These are phyloP conservation scores for Coprinopsis cinerea DNA, from an alignment of 768 basidiomycete genomes.

Conservation along the genomic window DNA sequence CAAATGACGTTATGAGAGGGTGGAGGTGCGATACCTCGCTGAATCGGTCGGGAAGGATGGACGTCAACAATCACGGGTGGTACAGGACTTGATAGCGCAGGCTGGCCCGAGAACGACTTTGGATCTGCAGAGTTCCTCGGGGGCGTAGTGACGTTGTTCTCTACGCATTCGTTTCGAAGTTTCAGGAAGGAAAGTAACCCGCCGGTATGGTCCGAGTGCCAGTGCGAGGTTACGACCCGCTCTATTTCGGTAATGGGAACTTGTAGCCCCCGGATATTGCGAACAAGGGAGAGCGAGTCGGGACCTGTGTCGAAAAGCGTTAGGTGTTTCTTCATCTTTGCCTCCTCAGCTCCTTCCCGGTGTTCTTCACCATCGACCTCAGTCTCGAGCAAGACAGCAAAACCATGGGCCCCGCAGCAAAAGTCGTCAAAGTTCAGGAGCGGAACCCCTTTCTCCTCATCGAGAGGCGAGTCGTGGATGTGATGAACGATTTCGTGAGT, in stretches of 20 bases:
- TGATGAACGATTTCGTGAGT: conserved; percentile 66
- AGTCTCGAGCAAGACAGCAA: conserved; percentile 59
- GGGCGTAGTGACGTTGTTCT: conserved; percentile 3
- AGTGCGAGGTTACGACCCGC: conserved; percentile 68
- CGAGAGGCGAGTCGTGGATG: conserved; percentile 42
- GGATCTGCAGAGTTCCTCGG: not conserved
- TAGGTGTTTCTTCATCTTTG: conserved; percentile 48
- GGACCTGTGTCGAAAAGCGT: conserved; percentile 84
- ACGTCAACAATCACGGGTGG: conserved; percentile 54
- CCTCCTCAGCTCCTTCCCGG: not conserved
- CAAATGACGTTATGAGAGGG: conserved; percentile 50
- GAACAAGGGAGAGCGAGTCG: conserved; percentile 66
- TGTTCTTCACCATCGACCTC: not conserved
- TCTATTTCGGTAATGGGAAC: conserved; percentile 48
- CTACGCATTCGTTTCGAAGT: conserved; percentile 26
- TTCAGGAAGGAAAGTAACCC: conserved; percentile 64
- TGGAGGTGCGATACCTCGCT: conserved; percentile 69
- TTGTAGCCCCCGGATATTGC: conserved; percentile 61
- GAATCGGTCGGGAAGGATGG: conserved; percentile 70
- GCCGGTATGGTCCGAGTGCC: conserved; percentile 75
- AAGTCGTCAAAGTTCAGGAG: conserved; percentile 68
- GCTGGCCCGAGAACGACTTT: not conserved
- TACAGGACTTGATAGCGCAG: not conserved
- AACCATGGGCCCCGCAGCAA: conserved; percentile 76
- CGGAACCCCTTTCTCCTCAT: conserved; percentile 44